Conservation (phyloP, 129 eudicot species). For the Escallonia rubra region DNA sequence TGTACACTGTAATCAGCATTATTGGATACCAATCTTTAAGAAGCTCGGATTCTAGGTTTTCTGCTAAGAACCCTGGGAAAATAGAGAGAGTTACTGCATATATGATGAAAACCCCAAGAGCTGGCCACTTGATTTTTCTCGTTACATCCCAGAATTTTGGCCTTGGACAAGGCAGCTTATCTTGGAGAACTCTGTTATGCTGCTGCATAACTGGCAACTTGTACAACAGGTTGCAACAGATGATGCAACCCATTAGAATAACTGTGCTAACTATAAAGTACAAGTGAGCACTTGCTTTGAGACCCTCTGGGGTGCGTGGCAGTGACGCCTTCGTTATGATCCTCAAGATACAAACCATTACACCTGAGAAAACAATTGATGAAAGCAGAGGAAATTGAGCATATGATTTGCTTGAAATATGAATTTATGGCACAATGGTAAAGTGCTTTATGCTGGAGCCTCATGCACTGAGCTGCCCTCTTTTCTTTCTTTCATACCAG, state of each 20-base stretch:
- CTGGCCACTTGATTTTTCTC: slow-evolving; percentile 50
- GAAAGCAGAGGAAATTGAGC: too few relatives aligned
- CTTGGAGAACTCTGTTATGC: slow-evolving; percentile 37
- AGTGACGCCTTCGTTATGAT: slow-evolving; percentile 77
- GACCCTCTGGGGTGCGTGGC: slow-evolving; percentile 72
- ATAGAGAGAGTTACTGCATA: slow-evolving; percentile 73
- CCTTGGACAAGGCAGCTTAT: slow-evolving; percentile 25
- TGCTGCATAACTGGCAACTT: slow-evolving; percentile 64
- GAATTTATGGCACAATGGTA: too few relatives aligned
- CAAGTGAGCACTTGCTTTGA: slow-evolving; percentile 63
- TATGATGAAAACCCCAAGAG: slow-evolving; percentile 55
- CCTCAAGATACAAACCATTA: slow-evolving; percentile 54
- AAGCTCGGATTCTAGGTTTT: slow-evolving; percentile 42
- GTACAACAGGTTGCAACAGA: slow-evolving; percentile 52
- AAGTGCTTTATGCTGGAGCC: too few relatives aligned
- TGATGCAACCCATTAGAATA: slow-evolving; percentile 48
- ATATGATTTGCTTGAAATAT: too few relatives aligned
- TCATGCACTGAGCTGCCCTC: too few relatives aligned
- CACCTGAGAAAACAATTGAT: slow-evolving; percentile 31
- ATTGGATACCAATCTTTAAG: slow-evolving; percentile 84
- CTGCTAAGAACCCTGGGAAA: slow-evolving; percentile 81
- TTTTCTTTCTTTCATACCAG: too few relatives aligned
- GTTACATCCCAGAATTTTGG: slow-evolving; percentile 47
- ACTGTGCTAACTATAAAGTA: slow-evolving; percentile 62
- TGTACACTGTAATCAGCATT: slow-evolving; percentile 53